phyloP scores from a whole-genome alignment of 2,329 filamentous ascomycete species.

The Colletotrichum acutatum region DNA sequence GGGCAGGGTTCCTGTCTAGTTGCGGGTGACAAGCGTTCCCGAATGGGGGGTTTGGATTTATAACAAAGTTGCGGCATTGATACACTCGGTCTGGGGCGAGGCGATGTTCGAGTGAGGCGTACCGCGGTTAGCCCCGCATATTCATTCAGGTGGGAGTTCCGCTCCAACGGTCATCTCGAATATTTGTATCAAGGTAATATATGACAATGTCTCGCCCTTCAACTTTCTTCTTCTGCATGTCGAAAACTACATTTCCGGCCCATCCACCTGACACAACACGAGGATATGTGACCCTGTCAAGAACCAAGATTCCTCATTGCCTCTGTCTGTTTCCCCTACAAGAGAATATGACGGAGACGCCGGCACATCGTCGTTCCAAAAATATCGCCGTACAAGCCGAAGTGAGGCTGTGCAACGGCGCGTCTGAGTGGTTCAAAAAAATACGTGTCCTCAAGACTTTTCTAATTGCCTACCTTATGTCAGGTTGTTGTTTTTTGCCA shows the following conservation, averaged over 20 bases:
- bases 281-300: background rate
- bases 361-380: background rate
- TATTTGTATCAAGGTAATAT: background rate
- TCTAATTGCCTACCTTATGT: too few species aligned
- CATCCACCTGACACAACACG: background rate
- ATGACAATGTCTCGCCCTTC: background rate
- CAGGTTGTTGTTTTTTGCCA: background rate
- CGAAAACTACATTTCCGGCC: background rate
- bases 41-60: background rate
- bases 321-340: background rate
- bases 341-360: background rate
- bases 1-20: background rate
- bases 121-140: background rate
- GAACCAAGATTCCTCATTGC: too few species aligned
- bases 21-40: background rate
- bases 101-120: background rate
- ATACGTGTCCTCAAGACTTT: background rate
- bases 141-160: background rate
- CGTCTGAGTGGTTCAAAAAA: background rate
- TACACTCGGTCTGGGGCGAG: background rate
- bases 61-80: background rate
- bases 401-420: slow-evolving; percentile 17
- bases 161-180: background rate
- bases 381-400: slow-evolving; percentile 3
- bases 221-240: background rate